A percentile compares a stretch with the other conserved stretches of the same genome.
These are phyloP conservation scores for Dacryopinax primogenitus DNA, from an alignment of 768 basidiomycete genomes.

Conservation along the genomic window DNA sequence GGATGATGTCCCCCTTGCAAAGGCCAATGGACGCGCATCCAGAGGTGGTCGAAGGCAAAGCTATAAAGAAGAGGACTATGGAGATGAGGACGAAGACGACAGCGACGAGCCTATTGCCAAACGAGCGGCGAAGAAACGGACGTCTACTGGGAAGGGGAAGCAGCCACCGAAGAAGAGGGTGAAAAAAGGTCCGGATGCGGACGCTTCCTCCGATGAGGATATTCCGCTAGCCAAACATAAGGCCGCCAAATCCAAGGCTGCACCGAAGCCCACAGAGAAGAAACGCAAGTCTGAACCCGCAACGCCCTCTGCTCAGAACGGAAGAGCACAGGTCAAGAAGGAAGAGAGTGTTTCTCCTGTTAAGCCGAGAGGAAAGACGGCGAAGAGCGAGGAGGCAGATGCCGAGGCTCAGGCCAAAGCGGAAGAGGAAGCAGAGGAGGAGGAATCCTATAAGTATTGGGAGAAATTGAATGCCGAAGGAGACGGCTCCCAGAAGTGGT, in stretches of 20 bases:
- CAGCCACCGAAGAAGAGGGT: conserved; percentile 53
- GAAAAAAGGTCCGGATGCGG: conserved; percentile 20
- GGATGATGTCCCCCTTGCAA: conserved; percentile 28
- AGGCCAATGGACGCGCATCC: conserved; percentile 32
- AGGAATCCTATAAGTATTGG: conserved; percentile 79
- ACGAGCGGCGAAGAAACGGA: conserved; percentile 9
- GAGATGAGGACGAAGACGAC: conserved; percentile 9
- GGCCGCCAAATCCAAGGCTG: conserved; percentile 33
- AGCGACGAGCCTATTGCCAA: conserved; percentile 17
- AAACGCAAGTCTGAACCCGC: conserved; percentile 30
- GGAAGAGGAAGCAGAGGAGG: conserved; percentile 47
- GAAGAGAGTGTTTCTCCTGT: conserved; percentile 23
- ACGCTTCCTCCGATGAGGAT: conserved; percentile 22
- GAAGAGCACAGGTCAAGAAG: conserved; percentile 30
- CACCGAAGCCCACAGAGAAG: conserved; percentile 40
- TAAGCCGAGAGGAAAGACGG: not conserved
- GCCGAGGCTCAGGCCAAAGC: conserved; percentile 29
- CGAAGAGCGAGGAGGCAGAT: conserved; percentile 21
- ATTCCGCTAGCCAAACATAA: conserved; percentile 29
- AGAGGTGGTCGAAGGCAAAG: conserved; percentile 27
- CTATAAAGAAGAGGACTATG: conserved; percentile 24
- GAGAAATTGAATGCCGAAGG: conserved; percentile 47
- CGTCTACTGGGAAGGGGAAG: conserved; percentile 12
- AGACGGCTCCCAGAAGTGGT: conserved; percentile 79
- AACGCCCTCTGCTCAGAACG: conserved; percentile 30